Percentiles rank a stretch among this genome's conserved stretches.
These are phyloP conservation scores for Tricholoma hemisulphureum DNA, from an alignment of 768 basidiomycete genomes.

Conservation along the genomic window DNA sequence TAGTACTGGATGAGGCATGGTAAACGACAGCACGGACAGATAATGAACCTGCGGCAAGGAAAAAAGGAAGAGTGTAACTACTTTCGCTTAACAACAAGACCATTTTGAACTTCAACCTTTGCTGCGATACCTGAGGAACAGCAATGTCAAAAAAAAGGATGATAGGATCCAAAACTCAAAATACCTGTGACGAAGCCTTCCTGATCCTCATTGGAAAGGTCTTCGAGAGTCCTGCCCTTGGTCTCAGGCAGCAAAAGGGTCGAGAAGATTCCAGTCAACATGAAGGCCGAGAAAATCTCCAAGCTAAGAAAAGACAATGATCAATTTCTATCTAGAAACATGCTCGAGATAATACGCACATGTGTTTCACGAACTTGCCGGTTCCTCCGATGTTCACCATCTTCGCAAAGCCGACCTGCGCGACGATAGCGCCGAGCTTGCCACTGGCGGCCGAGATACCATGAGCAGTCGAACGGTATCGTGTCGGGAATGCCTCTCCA, in stretches of 20 bases:
- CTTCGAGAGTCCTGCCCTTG: slow-evolving; percentile 62
- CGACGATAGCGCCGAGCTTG: slow-evolving; percentile 80
- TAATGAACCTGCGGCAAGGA: background rate
- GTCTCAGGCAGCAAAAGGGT: slow-evolving; percentile 82
- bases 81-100: background rate
- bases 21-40: background rate
- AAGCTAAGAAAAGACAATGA: slow-evolving; percentile 39
- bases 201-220: slow-evolving; percentile 71
- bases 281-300: slow-evolving; percentile 82
- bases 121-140: slow-evolving; percentile 3
- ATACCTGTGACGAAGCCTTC: slow-evolving; percentile 51
- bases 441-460: slow-evolving; percentile 83
- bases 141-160: background rate
- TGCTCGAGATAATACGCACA: slow-evolving; percentile 45
- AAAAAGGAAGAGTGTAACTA: background rate
- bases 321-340: background rate
- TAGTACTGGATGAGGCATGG: background rate
- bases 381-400: slow-evolving; percentile 68
- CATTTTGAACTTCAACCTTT: background rate
- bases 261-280: slow-evolving; percentile 82
- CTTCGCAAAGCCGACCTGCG: slow-evolving; percentile 73
- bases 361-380: slow-evolving; percentile 61
- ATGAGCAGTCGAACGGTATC: slow-evolving; percentile 82
- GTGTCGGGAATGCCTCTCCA: slow-evolving; percentile 84
- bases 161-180: background rate